Evolutionary conservation across 2,329 filamentous ascomycete genomes (phyloP).

Genomic region (Rhynchosporium secalis): DNA sequence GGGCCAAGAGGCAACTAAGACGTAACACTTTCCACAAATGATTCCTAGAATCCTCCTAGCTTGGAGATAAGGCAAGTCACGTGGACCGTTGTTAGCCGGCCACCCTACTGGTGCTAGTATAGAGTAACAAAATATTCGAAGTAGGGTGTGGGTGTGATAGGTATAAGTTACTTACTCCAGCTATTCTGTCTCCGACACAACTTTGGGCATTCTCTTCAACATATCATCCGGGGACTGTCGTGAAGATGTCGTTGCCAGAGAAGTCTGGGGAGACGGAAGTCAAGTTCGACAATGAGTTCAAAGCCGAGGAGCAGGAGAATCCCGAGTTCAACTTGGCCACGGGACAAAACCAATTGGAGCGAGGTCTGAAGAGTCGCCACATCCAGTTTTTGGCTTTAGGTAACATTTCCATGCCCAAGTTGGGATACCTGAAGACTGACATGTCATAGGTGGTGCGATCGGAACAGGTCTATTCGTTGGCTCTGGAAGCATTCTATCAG

Average conservation of each 20-base stretch:
- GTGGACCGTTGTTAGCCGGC: conserved; percentile 9
- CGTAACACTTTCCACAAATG: neutral
- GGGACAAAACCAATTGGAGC: conserved; percentile 48
- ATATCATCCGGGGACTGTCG: neutral
- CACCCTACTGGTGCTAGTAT: neutral
- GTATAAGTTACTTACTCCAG: neutral
- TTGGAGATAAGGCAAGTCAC: neutral
- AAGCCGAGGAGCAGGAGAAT: conserved; percentile 25
- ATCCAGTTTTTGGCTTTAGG: conserved; percentile 61
- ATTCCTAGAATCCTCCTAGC: conserved; percentile 7
- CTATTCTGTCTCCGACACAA: neutral
- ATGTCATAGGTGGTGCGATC: conserved; percentile 50
- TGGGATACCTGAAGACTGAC: conserved; percentile 14
- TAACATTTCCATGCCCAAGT: conserved; percentile 23
- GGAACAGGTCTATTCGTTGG: conserved; percentile 66
- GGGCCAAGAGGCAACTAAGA: neutral
- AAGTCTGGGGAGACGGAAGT: conserved; percentile 4
- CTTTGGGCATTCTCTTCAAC: neutral
- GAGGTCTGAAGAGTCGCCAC: conserved; percentile 59
- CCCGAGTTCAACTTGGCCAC: conserved; percentile 43
- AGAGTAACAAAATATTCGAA: too few species aligned
- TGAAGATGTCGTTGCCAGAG: conserved; percentile 3
- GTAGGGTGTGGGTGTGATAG: neutral
- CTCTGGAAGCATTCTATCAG: conserved; percentile 56
- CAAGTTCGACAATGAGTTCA: conserved; percentile 19